Evolutionary conservation across 352 stramenopile genomes (phyloP).

Genomic region (Phytophthora palmivora): DNA sequence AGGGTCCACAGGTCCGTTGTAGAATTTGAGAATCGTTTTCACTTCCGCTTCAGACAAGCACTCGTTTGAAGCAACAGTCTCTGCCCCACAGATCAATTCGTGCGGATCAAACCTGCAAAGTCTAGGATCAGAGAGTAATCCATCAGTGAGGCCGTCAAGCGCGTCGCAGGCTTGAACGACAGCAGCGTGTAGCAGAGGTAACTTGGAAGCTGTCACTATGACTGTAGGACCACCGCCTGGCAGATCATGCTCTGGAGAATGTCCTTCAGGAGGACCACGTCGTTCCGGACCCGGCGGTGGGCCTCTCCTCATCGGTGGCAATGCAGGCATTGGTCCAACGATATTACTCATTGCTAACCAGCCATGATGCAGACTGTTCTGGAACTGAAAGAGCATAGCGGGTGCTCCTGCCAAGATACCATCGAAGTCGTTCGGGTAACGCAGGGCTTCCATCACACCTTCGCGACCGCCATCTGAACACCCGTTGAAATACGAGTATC

Average conservation of each 20-base stretch:
- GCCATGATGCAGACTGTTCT: slow-evolving; percentile 48
- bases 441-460: slow-evolving; percentile 45
- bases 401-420: slow-evolving; percentile 45
- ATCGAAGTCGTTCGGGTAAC: slow-evolving; percentile 46
- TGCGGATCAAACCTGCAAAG: slow-evolving; percentile 35
- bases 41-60: slow-evolving; percentile 45
- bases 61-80: slow-evolving; percentile 4
- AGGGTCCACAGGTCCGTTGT: slow-evolving; percentile 41
- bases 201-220: slow-evolving; percentile 31
- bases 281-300: slow-evolving; percentile 19
- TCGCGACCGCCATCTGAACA: slow-evolving; percentile 49
- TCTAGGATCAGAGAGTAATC: slow-evolving; percentile 40
- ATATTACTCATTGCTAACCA: slow-evolving; percentile 45
- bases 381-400: slow-evolving; percentile 47
- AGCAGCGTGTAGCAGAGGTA: slow-evolving; percentile 39
- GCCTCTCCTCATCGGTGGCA: slow-evolving; percentile 25
- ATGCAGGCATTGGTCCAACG: slow-evolving; percentile 24
- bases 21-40: slow-evolving; percentile 41
- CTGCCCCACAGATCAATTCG: slow-evolving; percentile 22
- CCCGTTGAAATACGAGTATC: slow-evolving; percentile 53
- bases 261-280: slow-evolving; percentile 5
- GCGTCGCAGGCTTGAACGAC: slow-evolving; percentile 37
- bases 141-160: slow-evolving; percentile 40
- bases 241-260: not conserved
- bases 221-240: slow-evolving; percentile 2